Base-by-base conservation (phyloP, 345 rosid genomes). In the Kandelia obovata region DNA sequence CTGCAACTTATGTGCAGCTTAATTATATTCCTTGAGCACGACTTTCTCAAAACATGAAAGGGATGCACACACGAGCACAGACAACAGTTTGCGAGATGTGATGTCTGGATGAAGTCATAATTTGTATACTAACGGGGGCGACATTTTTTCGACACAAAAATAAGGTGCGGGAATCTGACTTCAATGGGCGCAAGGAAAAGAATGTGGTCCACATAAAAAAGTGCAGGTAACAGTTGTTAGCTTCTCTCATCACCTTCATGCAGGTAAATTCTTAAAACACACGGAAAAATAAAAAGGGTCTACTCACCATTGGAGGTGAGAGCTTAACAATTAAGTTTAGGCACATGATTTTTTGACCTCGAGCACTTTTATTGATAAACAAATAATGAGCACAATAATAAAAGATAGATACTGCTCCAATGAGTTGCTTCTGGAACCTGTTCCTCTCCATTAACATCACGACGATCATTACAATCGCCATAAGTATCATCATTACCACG, bases 131-230 rank as follows among this genome's bases (percentile, higher is more conserved):
- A 19, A 77, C 25, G 31, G 37, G 6, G 20, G 35, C 7, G 5
- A 75, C 51, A 43, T 46, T 51, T 49, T 49, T 31, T 59, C 25
- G 9, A 39, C 71, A 10, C 51, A 15, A 65, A 65, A 27, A 26
- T 64, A 68, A 90, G 96, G 96, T 88, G 66, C 82, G 79, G 82
- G 97, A 92, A 72, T 86, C 89, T 15, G 97, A 90, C 75, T 37
- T 86, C 78, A 74, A 88, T 56, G 99, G 99, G 64, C 83, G 63
- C 27, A 87, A 62, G 62, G 94, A 95, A 75, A 90, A 83, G 83
- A 92, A 87, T 82, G 88, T 88, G 19, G 97, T 90, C 74, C 83
- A 81, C 87, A 79, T 95, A 58, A 82, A 83, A 66, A 92, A 87
- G 77, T 95, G 99, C 99, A 94, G 96, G 97, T 91, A 74, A 81